Percentiles rank a stretch among this genome's conserved stretches.
Evolutionary conservation across 306 rosid genomes (phyloP).

Genomic region (Sechiopsis laciniata): DNA sequence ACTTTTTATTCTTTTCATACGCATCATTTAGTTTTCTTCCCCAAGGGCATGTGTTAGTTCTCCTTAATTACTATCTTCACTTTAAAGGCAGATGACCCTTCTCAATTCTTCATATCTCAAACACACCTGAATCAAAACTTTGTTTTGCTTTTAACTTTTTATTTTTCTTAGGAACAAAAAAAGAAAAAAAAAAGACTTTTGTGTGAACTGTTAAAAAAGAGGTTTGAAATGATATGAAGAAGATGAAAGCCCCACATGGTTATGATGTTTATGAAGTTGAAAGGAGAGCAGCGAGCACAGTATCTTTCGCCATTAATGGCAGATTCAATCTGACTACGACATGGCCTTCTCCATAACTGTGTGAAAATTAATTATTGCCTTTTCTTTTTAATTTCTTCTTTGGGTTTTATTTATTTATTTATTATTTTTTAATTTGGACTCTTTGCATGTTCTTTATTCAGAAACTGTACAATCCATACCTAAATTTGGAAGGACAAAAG

Average conservation of each 20-base stretch:
- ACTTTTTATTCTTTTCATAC: too few species aligned
- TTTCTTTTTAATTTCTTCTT: background rate
- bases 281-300: slow-evolving; percentile 5
- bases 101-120: too few species aligned
- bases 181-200: background rate
- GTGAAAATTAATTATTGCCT: background rate
- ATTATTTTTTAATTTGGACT: background rate
- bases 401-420: background rate
- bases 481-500: slow-evolving; percentile 8
- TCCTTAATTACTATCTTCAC: too few species aligned
- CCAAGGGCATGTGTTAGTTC: too few species aligned
- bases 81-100: too few species aligned
- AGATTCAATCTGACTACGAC: slow-evolving; percentile 1
- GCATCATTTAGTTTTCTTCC: too few species aligned
- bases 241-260: background rate
- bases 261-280: slow-evolving; percentile 5
- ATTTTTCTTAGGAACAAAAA: background rate
- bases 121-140: background rate
- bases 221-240: background rate
- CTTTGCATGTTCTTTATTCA: background rate
- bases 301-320: slow-evolving; percentile 4
- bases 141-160: background rate
- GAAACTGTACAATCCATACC: slow-evolving; percentile 10
- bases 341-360: background rate
- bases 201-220: background rate